Conservation (phyloP, 2,329 filamentous ascomycete genomes). For the Colletotrichum tamarilloi region DNA sequence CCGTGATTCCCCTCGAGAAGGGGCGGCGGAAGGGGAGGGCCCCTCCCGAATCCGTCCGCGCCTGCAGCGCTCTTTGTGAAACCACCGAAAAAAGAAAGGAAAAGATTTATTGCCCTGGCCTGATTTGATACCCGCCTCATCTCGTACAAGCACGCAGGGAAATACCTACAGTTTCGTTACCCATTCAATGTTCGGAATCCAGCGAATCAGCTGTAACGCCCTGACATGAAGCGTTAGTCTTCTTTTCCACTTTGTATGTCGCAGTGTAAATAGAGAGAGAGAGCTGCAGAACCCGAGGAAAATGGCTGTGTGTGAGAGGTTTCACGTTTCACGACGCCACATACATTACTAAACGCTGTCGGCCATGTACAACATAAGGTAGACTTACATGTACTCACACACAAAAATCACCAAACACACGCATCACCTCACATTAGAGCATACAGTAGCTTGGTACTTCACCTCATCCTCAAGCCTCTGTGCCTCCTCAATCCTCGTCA, state of each 20-base stretch:
- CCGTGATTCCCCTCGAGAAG: background rate
- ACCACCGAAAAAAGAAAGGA: background rate
- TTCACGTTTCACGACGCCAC: background rate
- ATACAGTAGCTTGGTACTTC: background rate
- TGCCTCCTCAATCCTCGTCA: background rate
- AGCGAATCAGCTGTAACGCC: constrained; percentile 11
- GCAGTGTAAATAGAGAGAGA: background rate
- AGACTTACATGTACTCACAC: too few species aligned
- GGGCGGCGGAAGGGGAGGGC: background rate
- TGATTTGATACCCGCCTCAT: background rate
- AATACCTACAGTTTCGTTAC: background rate
- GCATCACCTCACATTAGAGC: constrained; percentile 3
- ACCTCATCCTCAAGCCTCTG: too few species aligned
- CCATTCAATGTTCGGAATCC: background rate
- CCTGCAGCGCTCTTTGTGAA: constrained; percentile 14
- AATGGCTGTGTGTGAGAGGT: background rate
- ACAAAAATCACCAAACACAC: background rate
- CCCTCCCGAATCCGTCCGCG: background rate
- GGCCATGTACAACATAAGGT: background rate
- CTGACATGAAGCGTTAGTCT: constrained; percentile 1
- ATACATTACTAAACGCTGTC: background rate
- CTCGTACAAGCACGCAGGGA: background rate
- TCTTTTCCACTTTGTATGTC: background rate
- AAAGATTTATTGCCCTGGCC: background rate
- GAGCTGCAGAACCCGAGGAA: background rate